A percentile compares a stretch with the other conserved stretches of the same genome.
phyloP scores from a whole-genome alignment of 2,329 filamentous ascomycete species.

The Cladosporium sp. region DNA sequence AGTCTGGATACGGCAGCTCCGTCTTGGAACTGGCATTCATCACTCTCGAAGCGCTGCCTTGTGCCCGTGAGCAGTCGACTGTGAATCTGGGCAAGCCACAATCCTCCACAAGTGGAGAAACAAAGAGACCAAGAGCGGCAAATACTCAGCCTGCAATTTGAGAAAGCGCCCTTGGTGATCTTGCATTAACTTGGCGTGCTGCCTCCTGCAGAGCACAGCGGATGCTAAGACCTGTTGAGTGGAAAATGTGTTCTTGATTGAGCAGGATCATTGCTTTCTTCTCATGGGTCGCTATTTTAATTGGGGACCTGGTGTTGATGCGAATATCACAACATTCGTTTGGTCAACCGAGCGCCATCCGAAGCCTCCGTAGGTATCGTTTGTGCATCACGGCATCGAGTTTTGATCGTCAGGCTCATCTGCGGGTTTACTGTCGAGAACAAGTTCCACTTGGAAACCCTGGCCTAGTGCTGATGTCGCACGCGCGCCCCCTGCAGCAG shows the following conservation, averaged over 20 bases:
- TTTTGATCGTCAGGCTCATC: background rate
- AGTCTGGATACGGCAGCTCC: background rate
- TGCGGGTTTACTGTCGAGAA: background rate
- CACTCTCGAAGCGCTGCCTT: conserved; percentile 2
- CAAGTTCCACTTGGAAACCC: background rate
- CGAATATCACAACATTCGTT: background rate
- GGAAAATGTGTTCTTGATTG: background rate
- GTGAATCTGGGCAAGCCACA: conserved; percentile 16
- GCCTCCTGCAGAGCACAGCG: conserved; percentile 13
- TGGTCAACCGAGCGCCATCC: background rate
- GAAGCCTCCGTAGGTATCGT: background rate
- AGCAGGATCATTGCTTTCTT: background rate
- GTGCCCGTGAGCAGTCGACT: background rate
- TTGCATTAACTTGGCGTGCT: conserved; percentile 13
- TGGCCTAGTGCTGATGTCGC: background rate
- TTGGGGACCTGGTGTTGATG: background rate
- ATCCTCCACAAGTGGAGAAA: background rate
- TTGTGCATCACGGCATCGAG: background rate
- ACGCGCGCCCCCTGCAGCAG: background rate
- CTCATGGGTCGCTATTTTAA: background rate
- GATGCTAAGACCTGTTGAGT: background rate
- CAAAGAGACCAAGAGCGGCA: background rate
- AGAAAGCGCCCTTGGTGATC: conserved; percentile 16
- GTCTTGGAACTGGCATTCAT: background rate
- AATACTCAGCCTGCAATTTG: conserved; percentile 12